A percentile compares a stretch with the other conserved stretches of the same genome.
Conservation (phyloP, 2,329 filamentous ascomycete genomes). For the Furcasterigmium furcatum region DNA sequence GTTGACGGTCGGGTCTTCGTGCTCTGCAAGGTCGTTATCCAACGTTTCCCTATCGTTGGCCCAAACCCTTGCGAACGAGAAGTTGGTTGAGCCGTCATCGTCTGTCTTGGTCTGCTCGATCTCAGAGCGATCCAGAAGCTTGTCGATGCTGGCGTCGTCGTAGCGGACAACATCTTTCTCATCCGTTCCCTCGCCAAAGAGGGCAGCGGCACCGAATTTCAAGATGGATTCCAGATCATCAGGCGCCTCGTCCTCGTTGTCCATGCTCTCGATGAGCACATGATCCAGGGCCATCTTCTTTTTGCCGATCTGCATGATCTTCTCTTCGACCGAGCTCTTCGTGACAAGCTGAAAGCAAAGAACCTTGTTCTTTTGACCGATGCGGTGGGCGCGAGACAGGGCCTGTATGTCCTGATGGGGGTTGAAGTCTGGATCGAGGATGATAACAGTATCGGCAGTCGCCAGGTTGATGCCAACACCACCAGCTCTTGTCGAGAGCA, state of each 20-base stretch:
- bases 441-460: conserved; percentile 96
- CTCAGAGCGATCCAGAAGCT: conserved; percentile 81
- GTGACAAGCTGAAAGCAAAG: conserved; percentile 95
- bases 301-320: conserved; percentile 91
- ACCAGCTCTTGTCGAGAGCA: conserved; percentile 90
- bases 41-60: conserved; percentile 73
- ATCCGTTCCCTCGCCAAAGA: conserved; percentile 72
- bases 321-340: conserved; percentile 84
- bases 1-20: conserved; percentile 51
- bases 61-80: conserved; percentile 90
- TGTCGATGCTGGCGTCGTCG: conserved; percentile 78
- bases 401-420: conserved; percentile 98
- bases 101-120: conserved; percentile 68
- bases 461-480: conserved; percentile 97
- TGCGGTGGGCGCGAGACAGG: conserved; percentile 88
- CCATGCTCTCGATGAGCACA: conserved; percentile 89
- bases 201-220: conserved; percentile 78
- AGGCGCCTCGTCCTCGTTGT: conserved; percentile 73
- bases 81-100: conserved; percentile 67
- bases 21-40: conserved; percentile 56
- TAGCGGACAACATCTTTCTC: conserved; percentile 74
- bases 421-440: conserved; percentile 95
- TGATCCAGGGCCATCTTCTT: conserved; percentile 97
- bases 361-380: conserved; percentile 94
- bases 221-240: conserved; percentile 85